phyloP scores from a whole-genome alignment of 1,284 basidiomycete genomes.

The Ceratobasidium sp. region DNA sequence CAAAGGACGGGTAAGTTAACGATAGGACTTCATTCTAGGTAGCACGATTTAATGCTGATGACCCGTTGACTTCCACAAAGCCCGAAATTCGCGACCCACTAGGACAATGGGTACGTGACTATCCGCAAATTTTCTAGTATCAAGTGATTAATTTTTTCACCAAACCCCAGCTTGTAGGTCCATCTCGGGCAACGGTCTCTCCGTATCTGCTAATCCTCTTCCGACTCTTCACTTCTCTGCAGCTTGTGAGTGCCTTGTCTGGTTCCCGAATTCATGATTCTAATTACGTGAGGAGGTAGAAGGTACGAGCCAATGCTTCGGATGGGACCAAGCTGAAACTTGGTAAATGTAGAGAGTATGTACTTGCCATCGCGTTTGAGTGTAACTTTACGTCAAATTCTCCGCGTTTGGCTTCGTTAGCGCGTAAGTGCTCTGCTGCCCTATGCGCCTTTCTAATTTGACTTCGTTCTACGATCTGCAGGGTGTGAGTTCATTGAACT shows the following conservation, averaged over 20 bases:
- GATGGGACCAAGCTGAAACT: not conserved
- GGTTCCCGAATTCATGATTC: not conserved
- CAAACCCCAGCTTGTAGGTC: not conserved
- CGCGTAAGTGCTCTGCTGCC: not conserved
- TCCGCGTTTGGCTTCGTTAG: not conserved
- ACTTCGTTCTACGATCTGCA: not conserved
- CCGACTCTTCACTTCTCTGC: not conserved
- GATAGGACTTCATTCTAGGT: not conserved
- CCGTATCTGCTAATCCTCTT: not conserved
- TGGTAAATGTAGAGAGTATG: slow-evolving; percentile 1
- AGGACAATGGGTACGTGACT: slow-evolving; percentile 5
- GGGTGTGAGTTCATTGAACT: not conserved
- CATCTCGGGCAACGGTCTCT: not conserved
- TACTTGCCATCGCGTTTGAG: not conserved
- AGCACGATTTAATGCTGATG: too few species aligned
- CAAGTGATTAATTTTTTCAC: not conserved
- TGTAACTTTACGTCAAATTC: not conserved
- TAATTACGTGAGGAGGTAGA: not conserved
- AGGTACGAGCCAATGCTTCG: not conserved
- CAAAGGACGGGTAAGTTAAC: not conserved
- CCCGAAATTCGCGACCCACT: slow-evolving; percentile 1
- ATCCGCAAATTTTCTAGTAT: not conserved
- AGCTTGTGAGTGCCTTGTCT: not conserved
- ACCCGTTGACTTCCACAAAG: not conserved
- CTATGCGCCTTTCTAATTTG: not conserved